Evolutionary conservation across 441 rosid genomes (phyloP).

Genomic region (Populus tomentosa): DNA sequence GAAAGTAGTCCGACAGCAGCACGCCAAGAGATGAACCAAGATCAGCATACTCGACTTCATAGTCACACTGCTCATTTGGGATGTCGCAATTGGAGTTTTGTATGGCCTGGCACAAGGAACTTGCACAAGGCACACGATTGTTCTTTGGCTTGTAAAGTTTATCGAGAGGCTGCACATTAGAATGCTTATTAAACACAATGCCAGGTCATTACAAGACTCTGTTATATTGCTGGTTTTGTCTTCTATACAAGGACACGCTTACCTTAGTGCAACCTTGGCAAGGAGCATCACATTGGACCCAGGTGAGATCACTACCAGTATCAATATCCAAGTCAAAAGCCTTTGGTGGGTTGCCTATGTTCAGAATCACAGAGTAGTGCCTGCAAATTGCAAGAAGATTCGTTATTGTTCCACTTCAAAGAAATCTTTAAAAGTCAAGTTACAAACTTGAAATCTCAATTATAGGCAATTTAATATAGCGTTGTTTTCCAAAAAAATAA

Average conservation of each 20-base stretch:
- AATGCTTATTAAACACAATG: background rate
- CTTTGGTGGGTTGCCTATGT: constrained; percentile 75
- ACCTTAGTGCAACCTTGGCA: constrained; percentile 64
- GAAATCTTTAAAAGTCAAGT: background rate
- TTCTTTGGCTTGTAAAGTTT: constrained; percentile 58
- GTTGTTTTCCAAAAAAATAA: too few species aligned
- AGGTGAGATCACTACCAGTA: constrained; percentile 90
- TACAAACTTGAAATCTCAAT: background rate
- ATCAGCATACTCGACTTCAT: constrained; percentile 82
- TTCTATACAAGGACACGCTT: background rate
- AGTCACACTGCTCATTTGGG: constrained; percentile 63
- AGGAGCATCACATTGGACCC: constrained; percentile 93
- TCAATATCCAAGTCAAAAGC: constrained; percentile 83
- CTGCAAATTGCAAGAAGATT: constrained; percentile 32
- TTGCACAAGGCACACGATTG: constrained; percentile 56
- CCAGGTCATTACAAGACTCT: constrained; percentile 2
- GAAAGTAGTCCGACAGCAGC: constrained; percentile 64
- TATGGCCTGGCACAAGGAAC: constrained; percentile 61
- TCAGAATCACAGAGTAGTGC: constrained; percentile 58
- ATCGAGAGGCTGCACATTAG: constrained; percentile 51
- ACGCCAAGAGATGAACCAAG: constrained; percentile 89
- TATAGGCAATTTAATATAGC: background rate
- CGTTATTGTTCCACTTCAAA: background rate
- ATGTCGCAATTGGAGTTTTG: constrained; percentile 35
- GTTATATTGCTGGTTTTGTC: background rate